Evolutionary conservation across 331 rosid genomes (phyloP).

Genomic region (Acacia concinna): DNA sequence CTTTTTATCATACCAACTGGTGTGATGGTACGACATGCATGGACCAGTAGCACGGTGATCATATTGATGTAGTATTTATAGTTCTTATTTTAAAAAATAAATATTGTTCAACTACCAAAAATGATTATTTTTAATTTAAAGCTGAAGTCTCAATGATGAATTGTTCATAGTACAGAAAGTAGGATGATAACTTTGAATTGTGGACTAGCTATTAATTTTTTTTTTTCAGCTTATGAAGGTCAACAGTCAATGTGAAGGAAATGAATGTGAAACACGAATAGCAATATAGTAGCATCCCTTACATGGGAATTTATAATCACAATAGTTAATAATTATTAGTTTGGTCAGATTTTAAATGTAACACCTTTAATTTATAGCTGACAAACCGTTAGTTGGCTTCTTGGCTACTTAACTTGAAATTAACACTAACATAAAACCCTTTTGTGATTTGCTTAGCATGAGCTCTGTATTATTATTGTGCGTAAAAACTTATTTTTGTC

Average conservation of each 20-base stretch:
- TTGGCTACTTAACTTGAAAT: not conserved
- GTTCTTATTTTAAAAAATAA: not conserved
- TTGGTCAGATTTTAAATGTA: not conserved
- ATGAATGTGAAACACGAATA: not conserved
- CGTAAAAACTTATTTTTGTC: not conserved
- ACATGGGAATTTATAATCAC: not conserved
- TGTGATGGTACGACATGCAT: not conserved
- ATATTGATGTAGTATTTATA: not conserved
- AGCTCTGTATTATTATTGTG: not conserved
- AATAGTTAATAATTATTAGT: not conserved
- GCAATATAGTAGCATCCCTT: not conserved
- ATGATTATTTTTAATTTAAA: not conserved
- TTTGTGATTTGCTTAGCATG: not conserved
- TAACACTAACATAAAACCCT: not conserved
- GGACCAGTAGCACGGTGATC: not conserved
- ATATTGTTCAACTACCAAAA: not conserved
- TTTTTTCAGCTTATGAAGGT: not conserved
- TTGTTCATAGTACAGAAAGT: not conserved
- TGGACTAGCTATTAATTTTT: not conserved
- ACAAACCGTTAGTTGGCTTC: not conserved
- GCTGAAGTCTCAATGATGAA: not conserved
- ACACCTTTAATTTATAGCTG: not conserved
- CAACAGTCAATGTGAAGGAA: not conserved
- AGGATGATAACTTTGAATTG: not conserved
- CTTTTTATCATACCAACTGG: not conserved